Conservation (phyloP, 805 yeast genomes). For the Candida awuae region DNA sequence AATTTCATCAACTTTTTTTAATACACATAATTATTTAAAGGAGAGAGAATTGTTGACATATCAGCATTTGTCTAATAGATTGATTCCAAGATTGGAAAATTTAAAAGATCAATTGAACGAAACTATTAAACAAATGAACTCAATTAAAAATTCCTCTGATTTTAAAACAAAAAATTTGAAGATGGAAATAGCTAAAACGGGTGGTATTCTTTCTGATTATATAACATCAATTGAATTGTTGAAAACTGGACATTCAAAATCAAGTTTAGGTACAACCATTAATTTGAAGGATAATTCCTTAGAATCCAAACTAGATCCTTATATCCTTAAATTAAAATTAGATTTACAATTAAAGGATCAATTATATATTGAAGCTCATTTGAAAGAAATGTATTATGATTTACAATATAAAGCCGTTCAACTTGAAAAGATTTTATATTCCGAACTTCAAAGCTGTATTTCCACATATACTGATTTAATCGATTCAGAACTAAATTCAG, state of each 20-base stretch:
- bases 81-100: constrained; percentile 49
- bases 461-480: constrained; percentile 44
- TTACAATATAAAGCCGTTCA: constrained; percentile 59
- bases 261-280: constrained; percentile 25
- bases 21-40: constrained; percentile 26
- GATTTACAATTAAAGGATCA: constrained; percentile 63
- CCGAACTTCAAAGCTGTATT: constrained; percentile 53
- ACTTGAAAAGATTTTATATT: constrained; percentile 53
- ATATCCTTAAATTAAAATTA: constrained; percentile 48
- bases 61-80: constrained; percentile 40
- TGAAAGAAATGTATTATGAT: constrained; percentile 58
- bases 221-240: constrained; percentile 37
- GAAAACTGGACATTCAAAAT: constrained; percentile 29
- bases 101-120: constrained; percentile 45
- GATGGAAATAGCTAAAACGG: constrained; percentile 56
- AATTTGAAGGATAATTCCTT: constrained; percentile 16
- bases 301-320: constrained; percentile 46
- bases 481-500: constrained; percentile 40
- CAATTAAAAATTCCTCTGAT: constrained; percentile 42
- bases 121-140: constrained; percentile 46
- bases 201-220: constrained; percentile 43
- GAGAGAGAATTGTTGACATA: constrained; percentile 44
- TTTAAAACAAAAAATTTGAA: constrained; percentile 50
- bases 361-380: constrained; percentile 52
- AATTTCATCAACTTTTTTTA: constrained; percentile 26